Percentiles rank a stretch among this genome's conserved stretches.
Conservation (phyloP, 2,329 filamentous ascomycete species). For the Fonsecaea monophora region DNA sequence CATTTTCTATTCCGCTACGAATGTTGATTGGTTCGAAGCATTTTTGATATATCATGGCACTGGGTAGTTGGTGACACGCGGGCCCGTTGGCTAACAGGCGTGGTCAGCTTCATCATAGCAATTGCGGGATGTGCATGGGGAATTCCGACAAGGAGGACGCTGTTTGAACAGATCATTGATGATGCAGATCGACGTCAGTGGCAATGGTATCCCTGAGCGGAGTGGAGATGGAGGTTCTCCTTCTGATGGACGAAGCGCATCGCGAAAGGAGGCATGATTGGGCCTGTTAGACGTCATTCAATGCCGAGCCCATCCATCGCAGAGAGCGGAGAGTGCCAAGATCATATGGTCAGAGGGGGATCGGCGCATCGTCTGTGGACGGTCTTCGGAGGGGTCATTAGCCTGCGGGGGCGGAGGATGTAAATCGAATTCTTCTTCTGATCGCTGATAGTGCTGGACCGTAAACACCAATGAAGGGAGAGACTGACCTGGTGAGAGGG, state of each 20-base stretch:
- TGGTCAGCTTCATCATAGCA: conserved; percentile 24
- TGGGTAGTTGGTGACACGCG: conserved; percentile 11
- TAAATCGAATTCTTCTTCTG: neutral
- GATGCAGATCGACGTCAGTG: conserved; percentile 33
- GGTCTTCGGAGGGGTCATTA: neutral
- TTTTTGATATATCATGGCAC: neutral
- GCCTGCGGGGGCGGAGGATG: conserved; percentile 6
- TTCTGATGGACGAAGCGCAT: neutral
- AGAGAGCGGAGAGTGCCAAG: conserved; percentile 14
- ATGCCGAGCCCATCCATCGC: neutral
- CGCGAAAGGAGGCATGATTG: neutral
- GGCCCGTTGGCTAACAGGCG: conserved; percentile 9
- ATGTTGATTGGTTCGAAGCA: conserved; percentile 1
- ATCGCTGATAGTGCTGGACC: neutral
- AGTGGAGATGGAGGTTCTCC: neutral
- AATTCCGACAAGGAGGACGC: neutral
- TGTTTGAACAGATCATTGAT: conserved; percentile 4
- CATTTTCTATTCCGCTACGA: neutral
- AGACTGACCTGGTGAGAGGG: conserved; percentile 6
- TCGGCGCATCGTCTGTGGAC: conserved; percentile 2
- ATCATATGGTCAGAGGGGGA: neutral
- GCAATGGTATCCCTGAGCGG: conserved; percentile 15
- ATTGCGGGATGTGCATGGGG: conserved; percentile 3
- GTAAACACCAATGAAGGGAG: conserved; percentile 2
- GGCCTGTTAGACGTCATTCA: conserved; percentile 2